Evolutionary conservation across 2,329 filamentous ascomycete species (phyloP), one percentile per base, ranked within the genome.

Genomic region (Xylaria multiplex): DNA sequence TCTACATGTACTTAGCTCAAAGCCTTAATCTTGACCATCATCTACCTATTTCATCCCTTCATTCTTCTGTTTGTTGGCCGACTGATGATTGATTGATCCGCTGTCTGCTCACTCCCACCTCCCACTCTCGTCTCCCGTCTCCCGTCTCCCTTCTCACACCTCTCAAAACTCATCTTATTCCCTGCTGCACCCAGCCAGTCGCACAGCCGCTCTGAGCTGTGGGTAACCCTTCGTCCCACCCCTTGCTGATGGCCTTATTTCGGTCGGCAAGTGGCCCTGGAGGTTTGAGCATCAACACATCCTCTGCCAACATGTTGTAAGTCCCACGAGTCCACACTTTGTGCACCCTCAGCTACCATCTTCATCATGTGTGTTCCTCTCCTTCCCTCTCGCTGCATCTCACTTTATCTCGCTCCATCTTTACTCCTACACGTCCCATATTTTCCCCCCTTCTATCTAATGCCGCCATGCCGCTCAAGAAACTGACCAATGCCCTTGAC

Each of bases 211-310:
- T 7, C 53, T 45, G 50, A 64, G 40, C 61, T 65, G 59, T 61
- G 52, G 46, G 62, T 63, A 65, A 57, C 66, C 59, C 54, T 24
- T 30, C 53, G 60, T 22, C 32, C 42, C 16, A 19, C 30, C 60
- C 58, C 63, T 52, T 60, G 62, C 54, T 67, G 13, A 85, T 85
- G 83, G 82, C 83, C 75, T 78, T 85, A 75, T 82, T 81, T 65
- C 83, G 86, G 76, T 88, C 86, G 72, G 84, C 84, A 65, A 88
- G 86, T 77, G 86, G 85, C 73, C 86, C 86, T 67, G 85, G 82
- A 69, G 86, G 85, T 74, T 82, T 90, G 70, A 88, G 84, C 74
- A 89, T 90, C 79, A 90, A 90, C 78, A 89, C 87, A 19, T 84
- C 83, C 69, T 81, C 85, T 64, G 87, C 87, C 69, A 89, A 88